Percentiles rank a stretch among this genome's conserved stretches.
phyloP scores from a whole-genome alignment of 345 rosid genomes.

The Brassica cretica region DNA sequence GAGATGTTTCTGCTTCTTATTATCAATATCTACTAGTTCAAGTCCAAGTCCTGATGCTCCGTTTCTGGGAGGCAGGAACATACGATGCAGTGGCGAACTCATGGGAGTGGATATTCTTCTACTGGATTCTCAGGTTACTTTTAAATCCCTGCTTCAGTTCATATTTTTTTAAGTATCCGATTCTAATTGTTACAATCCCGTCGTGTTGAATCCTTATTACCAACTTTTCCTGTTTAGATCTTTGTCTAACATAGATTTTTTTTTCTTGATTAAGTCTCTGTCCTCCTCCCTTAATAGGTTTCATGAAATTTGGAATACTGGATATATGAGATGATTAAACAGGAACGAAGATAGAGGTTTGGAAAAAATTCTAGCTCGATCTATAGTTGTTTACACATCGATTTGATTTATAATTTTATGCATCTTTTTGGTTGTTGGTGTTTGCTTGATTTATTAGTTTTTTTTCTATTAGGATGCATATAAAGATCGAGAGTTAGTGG shows the following conservation, averaged over 20 bases:
- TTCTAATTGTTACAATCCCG: neutral
- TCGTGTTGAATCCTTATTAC: neutral
- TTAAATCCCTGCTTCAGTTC: neutral
- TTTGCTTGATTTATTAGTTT: neutral
- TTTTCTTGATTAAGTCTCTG: neutral
- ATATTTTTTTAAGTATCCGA: neutral
- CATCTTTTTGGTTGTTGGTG: neutral
- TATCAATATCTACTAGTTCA: too few species aligned
- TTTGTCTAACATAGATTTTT: neutral
- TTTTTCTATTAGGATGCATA: conserved; percentile 43
- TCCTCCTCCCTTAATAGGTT: neutral
- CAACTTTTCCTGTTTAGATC: neutral
- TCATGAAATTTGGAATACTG: neutral
- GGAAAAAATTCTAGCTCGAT: neutral
- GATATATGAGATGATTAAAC: neutral
- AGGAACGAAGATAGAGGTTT: neutral
- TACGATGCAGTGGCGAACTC: too few species aligned
- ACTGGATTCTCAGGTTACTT: too few species aligned
- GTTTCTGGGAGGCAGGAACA: too few species aligned
- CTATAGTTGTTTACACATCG: neutral
- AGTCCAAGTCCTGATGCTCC: too few species aligned
- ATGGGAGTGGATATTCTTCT: too few species aligned
- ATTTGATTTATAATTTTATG: neutral
- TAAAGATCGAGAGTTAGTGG: conserved; percentile 93
- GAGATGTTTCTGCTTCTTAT: too few species aligned